A percentile compares a stretch with the other conserved stretches of the same genome.
Conservation (phyloP, 805 yeast species). For the Saturnispora ahearnii region DNA sequence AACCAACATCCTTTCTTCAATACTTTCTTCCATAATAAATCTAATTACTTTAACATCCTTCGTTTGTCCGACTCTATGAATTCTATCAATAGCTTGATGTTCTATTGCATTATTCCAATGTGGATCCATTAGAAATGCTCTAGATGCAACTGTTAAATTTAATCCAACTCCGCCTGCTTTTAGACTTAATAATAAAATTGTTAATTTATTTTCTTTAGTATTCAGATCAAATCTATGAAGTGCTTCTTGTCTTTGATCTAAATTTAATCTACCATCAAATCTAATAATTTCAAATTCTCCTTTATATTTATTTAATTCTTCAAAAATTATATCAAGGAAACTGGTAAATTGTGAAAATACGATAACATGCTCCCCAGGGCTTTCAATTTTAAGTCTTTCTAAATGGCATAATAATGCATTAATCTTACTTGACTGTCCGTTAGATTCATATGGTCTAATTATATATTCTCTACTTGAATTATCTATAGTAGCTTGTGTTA, state of each 20-base stretch:
- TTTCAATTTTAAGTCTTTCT: constrained; percentile 40
- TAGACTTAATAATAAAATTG: constrained; percentile 58
- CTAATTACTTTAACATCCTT: constrained; percentile 64
- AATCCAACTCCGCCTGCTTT: constrained; percentile 95
- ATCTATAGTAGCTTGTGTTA: constrained; percentile 7
- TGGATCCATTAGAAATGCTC: constrained; percentile 89
- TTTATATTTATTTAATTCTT: constrained; percentile 39
- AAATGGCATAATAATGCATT: constrained; percentile 59
- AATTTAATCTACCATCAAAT: constrained; percentile 73
- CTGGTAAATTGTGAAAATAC: constrained; percentile 89
- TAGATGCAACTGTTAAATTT: constrained; percentile 74
- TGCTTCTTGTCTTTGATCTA: constrained; percentile 55
- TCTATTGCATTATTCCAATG: constrained; percentile 96
- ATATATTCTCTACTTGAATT: constrained; percentile 17
- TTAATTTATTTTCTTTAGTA: constrained; percentile 20
- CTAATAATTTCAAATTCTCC: constrained; percentile 49
- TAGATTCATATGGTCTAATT: constrained; percentile 38
- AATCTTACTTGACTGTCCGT: constrained; percentile 60
- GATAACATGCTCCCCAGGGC: constrained; percentile 64
- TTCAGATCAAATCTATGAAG: constrained; percentile 43
- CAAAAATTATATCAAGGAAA: constrained; percentile 65
- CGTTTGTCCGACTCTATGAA: constrained; percentile 84
- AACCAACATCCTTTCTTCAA: constrained; percentile 80
- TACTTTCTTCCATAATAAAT: constrained; percentile 73
- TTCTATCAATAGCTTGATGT: constrained; percentile 84